Conservation (phyloP, 371 early-diverging fungal genomes). For the Actinomucor elegans region DNA sequence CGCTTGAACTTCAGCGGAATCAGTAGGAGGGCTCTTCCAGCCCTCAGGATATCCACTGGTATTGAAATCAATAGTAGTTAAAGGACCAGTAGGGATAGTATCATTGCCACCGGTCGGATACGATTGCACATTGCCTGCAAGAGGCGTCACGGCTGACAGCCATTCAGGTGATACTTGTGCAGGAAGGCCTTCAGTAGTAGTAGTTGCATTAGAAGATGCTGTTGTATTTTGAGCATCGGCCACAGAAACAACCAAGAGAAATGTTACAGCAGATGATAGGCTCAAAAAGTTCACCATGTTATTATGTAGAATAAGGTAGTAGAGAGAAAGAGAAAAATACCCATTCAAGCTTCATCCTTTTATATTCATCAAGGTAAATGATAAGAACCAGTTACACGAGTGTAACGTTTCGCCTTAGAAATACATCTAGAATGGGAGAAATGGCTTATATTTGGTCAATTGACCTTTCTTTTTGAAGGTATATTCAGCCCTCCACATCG, state of each 20-base stretch:
- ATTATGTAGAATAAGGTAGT: background rate
- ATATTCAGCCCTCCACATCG: no score
- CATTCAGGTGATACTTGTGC: constrained; percentile 29
- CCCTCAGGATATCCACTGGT: constrained; percentile 34
- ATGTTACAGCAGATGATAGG: constrained; percentile 4
- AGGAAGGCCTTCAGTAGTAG: constrained; percentile 16
- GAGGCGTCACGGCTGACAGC: constrained; percentile 15
- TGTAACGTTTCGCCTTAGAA: background rate
- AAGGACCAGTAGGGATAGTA: constrained; percentile 32
- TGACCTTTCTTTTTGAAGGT: background rate
- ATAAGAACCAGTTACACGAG: background rate
- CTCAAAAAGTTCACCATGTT: constrained; percentile 5
- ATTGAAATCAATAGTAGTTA: constrained; percentile 12
- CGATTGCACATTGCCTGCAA: constrained; percentile 21
- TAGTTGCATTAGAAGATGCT: background rate
- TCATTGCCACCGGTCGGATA: constrained; percentile 15
- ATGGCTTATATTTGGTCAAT: constrained; percentile 7
- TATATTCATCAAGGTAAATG: background rate
- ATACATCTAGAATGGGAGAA: constrained; percentile 3
- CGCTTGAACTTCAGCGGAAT: constrained; percentile 35
- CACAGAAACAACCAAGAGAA: background rate
- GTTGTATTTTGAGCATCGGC: constrained; percentile 12
- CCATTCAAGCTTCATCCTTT: constrained; percentile 1
- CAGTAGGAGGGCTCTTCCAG: constrained; percentile 36
- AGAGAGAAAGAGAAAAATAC: background rate